Conservation (phyloP, 2,329 filamentous ascomycete species). For the Penicillium sp. region DNA sequence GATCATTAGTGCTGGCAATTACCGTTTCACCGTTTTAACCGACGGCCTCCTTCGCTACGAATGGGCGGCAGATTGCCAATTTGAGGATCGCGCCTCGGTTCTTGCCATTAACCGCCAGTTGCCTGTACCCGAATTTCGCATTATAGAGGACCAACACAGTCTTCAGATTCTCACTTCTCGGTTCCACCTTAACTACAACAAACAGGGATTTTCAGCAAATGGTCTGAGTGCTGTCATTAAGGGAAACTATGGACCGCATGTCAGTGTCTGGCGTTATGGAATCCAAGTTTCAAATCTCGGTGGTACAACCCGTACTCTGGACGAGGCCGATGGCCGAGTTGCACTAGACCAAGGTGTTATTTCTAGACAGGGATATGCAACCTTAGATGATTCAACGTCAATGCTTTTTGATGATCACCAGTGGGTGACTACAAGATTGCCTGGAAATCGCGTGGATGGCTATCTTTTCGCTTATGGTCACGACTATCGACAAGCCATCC, state of each 20-base stretch:
- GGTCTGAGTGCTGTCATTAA: background rate
- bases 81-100: background rate
- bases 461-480: conserved; percentile 63
- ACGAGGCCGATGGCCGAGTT: background rate
- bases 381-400: background rate
- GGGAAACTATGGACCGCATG: background rate
- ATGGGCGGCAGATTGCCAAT: background rate
- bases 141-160: background rate
- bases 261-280: background rate
- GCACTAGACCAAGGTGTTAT: background rate
- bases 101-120: background rate
- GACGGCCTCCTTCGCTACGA: background rate
- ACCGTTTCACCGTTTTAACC: background rate
- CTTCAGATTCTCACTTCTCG: background rate
- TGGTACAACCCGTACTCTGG: background rate
- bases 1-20: background rate
- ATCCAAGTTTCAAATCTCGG: background rate
- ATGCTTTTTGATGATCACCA: background rate
- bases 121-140: background rate
- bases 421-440: background rate
- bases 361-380: background rate
- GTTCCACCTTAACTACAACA: background rate
- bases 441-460: conserved; percentile 55
- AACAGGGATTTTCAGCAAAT: background rate
- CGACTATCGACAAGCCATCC: conserved; percentile 57